Evolutionary conservation across 208 protist species (phyloP).

Genomic region (Entamoeba moshkovskii): DNA sequence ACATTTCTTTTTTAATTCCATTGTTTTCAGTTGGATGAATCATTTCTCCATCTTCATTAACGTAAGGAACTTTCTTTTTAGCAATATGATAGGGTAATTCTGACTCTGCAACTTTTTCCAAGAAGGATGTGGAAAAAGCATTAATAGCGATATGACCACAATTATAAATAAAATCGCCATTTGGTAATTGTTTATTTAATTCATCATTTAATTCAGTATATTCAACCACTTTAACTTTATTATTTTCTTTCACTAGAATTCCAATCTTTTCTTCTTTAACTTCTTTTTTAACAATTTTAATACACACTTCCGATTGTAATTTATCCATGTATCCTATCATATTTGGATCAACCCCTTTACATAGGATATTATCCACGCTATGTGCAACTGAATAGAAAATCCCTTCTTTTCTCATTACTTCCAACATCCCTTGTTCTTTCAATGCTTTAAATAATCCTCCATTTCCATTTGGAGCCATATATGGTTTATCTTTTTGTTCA

Average conservation of each 20-base stretch:
- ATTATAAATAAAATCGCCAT: neutral
- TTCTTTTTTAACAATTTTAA: conserved; percentile 71
- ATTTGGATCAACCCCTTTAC: conserved; percentile 67
- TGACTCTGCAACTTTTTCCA: neutral
- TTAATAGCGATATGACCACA: neutral
- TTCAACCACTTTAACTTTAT: conserved; percentile 72
- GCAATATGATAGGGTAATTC: neutral
- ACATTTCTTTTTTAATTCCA: neutral
- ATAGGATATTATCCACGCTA: conserved; percentile 87
- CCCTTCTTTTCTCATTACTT: conserved; percentile 56
- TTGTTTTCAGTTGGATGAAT: neutral
- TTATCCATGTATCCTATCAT: conserved; percentile 75
- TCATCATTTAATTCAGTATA: conserved; percentile 81
- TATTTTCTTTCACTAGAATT: conserved; percentile 66
- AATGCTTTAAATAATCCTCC: conserved; percentile 55
- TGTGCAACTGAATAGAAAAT: conserved; percentile 75
- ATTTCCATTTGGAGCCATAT: conserved; percentile 79
- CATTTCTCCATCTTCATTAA: neutral
- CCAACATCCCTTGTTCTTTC: conserved; percentile 44
- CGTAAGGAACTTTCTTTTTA: neutral
- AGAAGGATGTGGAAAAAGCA: neutral
- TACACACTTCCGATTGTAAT: conserved; percentile 55
- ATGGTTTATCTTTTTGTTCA: conserved; percentile 44
- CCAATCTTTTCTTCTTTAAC: conserved; percentile 69
- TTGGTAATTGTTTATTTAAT: neutral